Percentiles rank a stretch among this genome's conserved stretches.
Conservation (phyloP, 768 basidiomycete species). For the Brasilioporus rufonigricans region DNA sequence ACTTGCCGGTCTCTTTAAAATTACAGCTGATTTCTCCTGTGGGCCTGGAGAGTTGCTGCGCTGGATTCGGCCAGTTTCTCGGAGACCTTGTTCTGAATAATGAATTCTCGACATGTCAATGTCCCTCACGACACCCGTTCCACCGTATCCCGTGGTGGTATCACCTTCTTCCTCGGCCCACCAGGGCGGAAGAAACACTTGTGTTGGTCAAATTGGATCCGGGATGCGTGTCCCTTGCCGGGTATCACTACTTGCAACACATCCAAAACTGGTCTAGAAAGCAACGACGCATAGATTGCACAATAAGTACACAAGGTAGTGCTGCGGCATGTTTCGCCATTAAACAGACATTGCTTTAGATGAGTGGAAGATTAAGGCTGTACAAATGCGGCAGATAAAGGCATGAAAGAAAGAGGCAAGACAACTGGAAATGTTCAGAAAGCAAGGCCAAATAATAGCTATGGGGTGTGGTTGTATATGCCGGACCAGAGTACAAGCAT, state of each 20-base stretch:
- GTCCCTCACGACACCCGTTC: no score
- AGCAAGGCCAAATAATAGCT: conserved; percentile 36
- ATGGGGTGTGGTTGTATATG: conserved; percentile 46
- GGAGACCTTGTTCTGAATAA: no score
- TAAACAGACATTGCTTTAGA: conserved; percentile 43
- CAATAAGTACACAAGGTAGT: conserved; percentile 40
- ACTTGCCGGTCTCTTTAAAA: not conserved
- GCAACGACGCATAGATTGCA: conserved; percentile 36
- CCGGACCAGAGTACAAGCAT: conserved; percentile 71
- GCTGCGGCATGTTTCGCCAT: conserved; percentile 36
- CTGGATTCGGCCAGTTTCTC: no score
- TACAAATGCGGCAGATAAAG: conserved; percentile 48
- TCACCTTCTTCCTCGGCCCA: no score
- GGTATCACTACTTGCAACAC: no score
- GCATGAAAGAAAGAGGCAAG: conserved; percentile 22
- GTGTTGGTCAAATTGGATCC: no score
- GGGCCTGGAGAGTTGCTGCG: no score
- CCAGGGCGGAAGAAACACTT: no score
- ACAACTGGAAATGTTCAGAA: conserved; percentile 32
- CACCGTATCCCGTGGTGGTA: no score
- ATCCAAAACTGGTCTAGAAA: conserved; percentile 10
- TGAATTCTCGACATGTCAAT: no score
- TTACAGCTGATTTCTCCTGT: not conserved
- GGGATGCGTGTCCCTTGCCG: no score
- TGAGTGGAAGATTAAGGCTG: conserved; percentile 37